Base-by-base conservation (phyloP, 257 asterid species). In the Linderniella brevidens region DNA sequence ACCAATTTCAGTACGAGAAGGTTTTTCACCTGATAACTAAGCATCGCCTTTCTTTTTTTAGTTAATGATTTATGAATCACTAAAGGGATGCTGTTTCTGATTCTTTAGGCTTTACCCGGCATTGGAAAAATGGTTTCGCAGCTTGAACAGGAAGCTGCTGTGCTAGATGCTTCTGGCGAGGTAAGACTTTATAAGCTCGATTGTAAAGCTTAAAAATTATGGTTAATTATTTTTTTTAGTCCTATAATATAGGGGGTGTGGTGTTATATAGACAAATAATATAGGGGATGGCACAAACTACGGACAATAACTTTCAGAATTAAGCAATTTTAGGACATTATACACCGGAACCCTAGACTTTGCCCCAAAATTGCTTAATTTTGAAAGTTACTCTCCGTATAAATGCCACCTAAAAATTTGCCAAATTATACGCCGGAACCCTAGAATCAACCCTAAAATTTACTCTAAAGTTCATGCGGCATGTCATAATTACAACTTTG, bases 1-100 rank as follows among this genome's bases (percentile, higher is more conserved):
- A 81, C 60, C 98, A 90, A 65, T 90, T 85, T 68, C 98, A 90
- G 72, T 72, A 90, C 51, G 96, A 90, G 64, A 90, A 90, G 98
- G 96, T 85, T 67, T 25, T 3, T 25, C 32, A n/a, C 32, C 32
- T 25, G 32, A 60, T 46, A 48, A 61, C 59, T 35, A 35, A 41
- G 29, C 37, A 32, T 65, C 41, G 6, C 54, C 8, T 37, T 52
- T 53, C 29, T 46, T 43, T 20, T 58, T 55, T 50, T 48, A 37
- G 19, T 43, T 15, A 29, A 3, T 15, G 47, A n/a, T 62, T 46
- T 32, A 42, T n/a, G 41, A 45, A 52, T 47, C 47, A n/a, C 69
- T 70, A 49, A 63, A 56, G 17, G 11, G 58, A 19, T 61, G 25
- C 47, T 50, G 38, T 56, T 59, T 65, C 46, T 68, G 62, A 62